Evolutionary conservation across 352 stramenopile genomes (phyloP).

Genomic region (Phytophthora multivora): DNA sequence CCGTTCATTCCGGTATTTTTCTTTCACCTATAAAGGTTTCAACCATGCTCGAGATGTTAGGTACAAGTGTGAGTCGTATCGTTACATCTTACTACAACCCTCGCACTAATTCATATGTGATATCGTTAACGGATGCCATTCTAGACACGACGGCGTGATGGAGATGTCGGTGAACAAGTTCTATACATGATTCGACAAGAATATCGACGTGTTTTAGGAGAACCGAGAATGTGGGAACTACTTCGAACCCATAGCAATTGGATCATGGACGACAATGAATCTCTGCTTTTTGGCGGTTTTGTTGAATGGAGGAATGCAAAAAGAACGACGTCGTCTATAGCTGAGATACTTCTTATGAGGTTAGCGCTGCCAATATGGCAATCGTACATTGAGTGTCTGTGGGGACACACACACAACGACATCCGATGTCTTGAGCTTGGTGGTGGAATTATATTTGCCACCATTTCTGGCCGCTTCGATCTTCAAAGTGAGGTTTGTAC

Average conservation of each 20-base stretch:
- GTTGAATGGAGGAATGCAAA: not conserved
- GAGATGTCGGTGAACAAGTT: slow-evolving; percentile 11
- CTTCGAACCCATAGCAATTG: slow-evolving; percentile 29
- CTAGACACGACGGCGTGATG: not conserved
- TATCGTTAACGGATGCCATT: not conserved
- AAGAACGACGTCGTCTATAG: not conserved
- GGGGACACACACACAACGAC: not conserved
- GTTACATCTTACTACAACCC: not conserved
- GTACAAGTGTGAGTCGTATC: slow-evolving; percentile 1
- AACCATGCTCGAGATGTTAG: slow-evolving; percentile 23
- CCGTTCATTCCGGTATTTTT: slow-evolving; percentile 26
- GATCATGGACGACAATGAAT: slow-evolving; percentile 18
- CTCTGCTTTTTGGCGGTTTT: slow-evolving; percentile 16
- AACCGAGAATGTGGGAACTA: slow-evolving; percentile 6
- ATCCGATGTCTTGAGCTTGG: slow-evolving; percentile 11
- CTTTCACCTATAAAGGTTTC: slow-evolving; percentile 19
- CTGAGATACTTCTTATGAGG: not conserved
- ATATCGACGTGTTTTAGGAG: slow-evolving; percentile 16
- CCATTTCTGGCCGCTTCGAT: slow-evolving; percentile 8
- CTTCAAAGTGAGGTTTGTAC: slow-evolving; percentile 21
- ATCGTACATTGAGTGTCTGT: slow-evolving; percentile 21
- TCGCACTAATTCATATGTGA: no score
- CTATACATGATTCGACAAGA: slow-evolving; percentile 16
- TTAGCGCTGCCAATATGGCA: slow-evolving; percentile 17
- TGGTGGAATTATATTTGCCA: slow-evolving; percentile 7